Evolutionary conservation across 176 grass and related monocot genomes (phyloP), one percentile per base, ranked within the genome.

Genomic region (Avena insularis): DNA sequence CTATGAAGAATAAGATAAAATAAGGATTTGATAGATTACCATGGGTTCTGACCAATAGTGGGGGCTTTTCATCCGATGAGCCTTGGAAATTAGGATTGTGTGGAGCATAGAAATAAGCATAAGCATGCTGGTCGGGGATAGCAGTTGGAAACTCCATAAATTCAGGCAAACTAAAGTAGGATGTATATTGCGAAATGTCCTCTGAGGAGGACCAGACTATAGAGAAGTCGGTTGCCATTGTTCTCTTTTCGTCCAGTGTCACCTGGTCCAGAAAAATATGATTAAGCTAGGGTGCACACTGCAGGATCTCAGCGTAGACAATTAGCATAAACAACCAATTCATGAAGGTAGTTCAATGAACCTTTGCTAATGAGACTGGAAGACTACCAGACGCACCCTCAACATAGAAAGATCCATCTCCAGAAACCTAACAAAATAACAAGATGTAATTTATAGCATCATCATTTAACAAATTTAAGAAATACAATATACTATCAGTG

Each of bases 51-150:
- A 97, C 88, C 80, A 98, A 87, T 27, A 98, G 63, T 40, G 96
- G 96, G 25, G 96, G 96, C 77, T 95, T 98, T 90, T 95, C 91
- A 78, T 94, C 90, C 16, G 84, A 79, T 57, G 79, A 75, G 54
- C 87, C 85, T 89, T 92, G 82, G 88, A 93, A 98, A 80, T 21
- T 80, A 79, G 47, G 67, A 86, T 92, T 98, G 63, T 77, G 55
- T 9, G 93, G 96, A 64, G 91, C 84, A 79, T 98, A 98, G 87
- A 95, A 95, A 83, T 98, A 98, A 81, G 96, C 93, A 89, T 98
- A 95, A 85, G 93, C 93, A 91, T 82, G 84, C 62, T 92, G 93
- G 57, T 88, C 90, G 70, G 90, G 74, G 15, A 87, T 59, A 83
- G 88, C 86, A 59, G 93, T 95, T 78, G 96, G 90, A 83, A 98